Evolutionary conservation across 805 yeast species (phyloP), one percentile per base, ranked within the genome.

Genomic region (Ogataea wickerhamii): DNA sequence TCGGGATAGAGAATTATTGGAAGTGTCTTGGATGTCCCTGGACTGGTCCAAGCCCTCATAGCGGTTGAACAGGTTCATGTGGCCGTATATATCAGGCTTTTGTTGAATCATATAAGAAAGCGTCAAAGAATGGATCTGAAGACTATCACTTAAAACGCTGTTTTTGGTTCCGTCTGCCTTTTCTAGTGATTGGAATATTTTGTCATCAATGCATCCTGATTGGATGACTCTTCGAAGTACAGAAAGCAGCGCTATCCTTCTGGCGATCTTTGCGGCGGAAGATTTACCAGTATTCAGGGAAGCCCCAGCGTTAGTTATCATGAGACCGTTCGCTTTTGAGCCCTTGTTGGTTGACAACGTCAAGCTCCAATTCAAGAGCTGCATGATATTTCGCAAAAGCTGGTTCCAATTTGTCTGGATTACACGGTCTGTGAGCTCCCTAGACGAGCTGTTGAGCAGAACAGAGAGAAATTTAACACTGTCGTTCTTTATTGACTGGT

Each of bases 401-500:
- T 85, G 84, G 34, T 75, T 70, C 76, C 87, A 88, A 35, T 79
- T 71, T 16, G 78, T 67, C 36, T 81, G 70, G 5, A 79, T 75
- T 10, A 86, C 60, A 6, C 82, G 68, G 29, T 68, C 73, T 3
- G 41, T 34, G 10, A 60, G 41, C 12, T 56, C 61, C 4, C 41
- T 40, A 2, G 75, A 68, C 18, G 80, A 74, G 38, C 70, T 63
- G 31, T 71, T 66, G n/a, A 87, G 57, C 37, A 88, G 56, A 3
- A 80, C 68, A 27, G 71, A 67, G 18, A 89, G 63, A 49, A 83
- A 85, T 41, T 72, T 75, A 0, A 91, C 76, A 2, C 95, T 78
- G 43, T 85, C 88, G 31, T 76, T 74, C 38, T 96, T 73, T 19
- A 93, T 79, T 4, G 77, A 78, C 1, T 87, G 80, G 21, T 74